Conservation (phyloP, 169 alveolate genomes). For the Eimeria tenella region DNA sequence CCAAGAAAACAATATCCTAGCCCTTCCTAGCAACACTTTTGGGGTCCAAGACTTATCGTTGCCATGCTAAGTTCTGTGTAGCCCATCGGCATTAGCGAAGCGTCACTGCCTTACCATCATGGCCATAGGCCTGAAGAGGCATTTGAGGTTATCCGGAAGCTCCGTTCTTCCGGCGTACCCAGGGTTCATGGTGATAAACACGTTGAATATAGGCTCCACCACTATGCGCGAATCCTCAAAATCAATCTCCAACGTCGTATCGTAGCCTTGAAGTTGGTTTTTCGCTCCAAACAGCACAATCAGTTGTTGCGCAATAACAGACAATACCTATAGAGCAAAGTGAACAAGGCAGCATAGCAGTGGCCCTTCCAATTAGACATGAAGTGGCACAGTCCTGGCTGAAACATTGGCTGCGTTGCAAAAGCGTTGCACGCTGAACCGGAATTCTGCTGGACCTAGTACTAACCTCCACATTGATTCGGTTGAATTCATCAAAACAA, state of each 20-base stretch:
- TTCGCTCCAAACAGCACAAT: conserved; percentile 74
- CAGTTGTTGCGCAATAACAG: conserved; percentile 95
- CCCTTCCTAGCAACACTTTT: no score
- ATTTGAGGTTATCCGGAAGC: conserved; percentile 97
- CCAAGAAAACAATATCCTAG: no score
- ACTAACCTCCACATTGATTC: conserved; percentile 94
- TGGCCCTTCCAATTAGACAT: no score
- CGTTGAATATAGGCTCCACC: conserved; percentile 96
- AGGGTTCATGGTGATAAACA: conserved; percentile 97
- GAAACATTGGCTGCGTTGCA: no score
- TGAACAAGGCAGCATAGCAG: no score
- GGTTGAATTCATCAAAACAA: conserved; percentile 98
- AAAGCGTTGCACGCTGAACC: no score
- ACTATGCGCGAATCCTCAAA: conserved; percentile 94
- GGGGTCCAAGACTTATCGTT: no score
- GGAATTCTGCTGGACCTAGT: conserved; percentile 69
- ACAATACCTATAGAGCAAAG: conserved; percentile 88
- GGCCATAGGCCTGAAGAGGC: conserved; percentile 97
- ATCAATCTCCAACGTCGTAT: conserved; percentile 85
- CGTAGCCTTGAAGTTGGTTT: conserved; percentile 66
- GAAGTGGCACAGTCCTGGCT: no score
- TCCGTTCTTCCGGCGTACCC: conserved; percentile 98
- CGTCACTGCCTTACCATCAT: conserved; percentile 90
- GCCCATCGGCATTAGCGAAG: neutral
- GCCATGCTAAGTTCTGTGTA: no score